phyloP scores from a whole-genome alignment of 176 grass and related monocot genomes.

The Musa troglodytarum region DNA sequence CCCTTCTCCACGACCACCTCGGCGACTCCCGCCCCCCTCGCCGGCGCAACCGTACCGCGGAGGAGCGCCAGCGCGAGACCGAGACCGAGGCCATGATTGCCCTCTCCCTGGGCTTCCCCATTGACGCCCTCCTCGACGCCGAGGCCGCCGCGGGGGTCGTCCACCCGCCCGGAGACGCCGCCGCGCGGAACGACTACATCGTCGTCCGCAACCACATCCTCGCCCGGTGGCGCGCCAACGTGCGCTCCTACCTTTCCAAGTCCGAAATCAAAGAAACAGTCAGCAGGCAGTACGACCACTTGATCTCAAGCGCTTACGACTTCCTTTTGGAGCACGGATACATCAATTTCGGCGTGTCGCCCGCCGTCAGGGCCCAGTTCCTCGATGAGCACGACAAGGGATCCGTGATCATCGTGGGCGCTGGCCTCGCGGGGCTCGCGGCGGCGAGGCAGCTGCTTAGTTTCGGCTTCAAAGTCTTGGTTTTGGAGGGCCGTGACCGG shows the following conservation, averaged over 20 bases:
- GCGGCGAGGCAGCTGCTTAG: conserved; percentile 66
- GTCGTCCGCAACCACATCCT: conserved; percentile 93
- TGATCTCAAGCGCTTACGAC: conserved; percentile 55
- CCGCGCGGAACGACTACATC: conserved; percentile 70
- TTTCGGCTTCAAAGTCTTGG: conserved; percentile 67
- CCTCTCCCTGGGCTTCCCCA: conserved; percentile 72
- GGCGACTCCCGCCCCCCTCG: conserved; percentile 37
- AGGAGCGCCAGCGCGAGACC: conserved; percentile 73
- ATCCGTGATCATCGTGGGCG: conserved; percentile 59
- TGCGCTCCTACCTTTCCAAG: conserved; percentile 42
- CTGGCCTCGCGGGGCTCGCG: conserved; percentile 65
- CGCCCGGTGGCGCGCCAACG: conserved; percentile 76
- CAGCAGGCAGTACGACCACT: conserved; percentile 54
- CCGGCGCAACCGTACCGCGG: conserved; percentile 41
- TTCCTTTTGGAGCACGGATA: conserved; percentile 68
- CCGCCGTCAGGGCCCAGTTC: conserved; percentile 41
- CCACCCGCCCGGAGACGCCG: conserved; percentile 16
- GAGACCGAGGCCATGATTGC: conserved; percentile 90
- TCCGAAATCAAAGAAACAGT: conserved; percentile 62
- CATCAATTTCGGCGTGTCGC: conserved; percentile 88
- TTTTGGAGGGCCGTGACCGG: conserved; percentile 64
- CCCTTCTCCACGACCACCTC: conserved; percentile 45
- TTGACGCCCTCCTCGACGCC: conserved; percentile 48
- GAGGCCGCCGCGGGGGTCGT: conserved; percentile 35
- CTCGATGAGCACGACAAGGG: conserved; percentile 20